These are phyloP conservation scores for Umbilicaria muhlenbergii DNA, from an alignment of 495 filamentous ascomycete species.

Conservation along the genomic window DNA sequence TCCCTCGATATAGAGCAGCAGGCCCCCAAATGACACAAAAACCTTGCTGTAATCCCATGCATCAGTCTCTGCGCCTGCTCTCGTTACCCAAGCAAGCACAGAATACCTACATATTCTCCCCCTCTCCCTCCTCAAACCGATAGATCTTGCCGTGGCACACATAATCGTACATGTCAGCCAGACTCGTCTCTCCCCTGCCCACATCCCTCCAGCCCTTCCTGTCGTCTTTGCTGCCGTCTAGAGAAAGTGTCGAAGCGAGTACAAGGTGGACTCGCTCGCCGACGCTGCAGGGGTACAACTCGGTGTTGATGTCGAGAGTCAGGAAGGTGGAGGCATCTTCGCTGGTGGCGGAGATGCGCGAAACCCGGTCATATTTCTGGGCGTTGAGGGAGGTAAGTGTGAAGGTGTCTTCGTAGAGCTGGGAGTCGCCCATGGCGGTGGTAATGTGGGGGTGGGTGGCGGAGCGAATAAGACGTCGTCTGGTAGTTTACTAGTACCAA, in stretches of 20 bases:
- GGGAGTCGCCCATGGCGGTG: conserved; percentile 51
- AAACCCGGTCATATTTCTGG: conserved; percentile 88
- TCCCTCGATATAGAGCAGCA: conserved; percentile 79
- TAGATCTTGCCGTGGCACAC: conserved; percentile 97
- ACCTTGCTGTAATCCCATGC: conserved; percentile 47
- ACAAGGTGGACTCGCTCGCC: conserved; percentile 65
- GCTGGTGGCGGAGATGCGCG: conserved; percentile 58
- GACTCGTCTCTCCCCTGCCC: conserved; percentile 51
- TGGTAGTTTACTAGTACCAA: too few species aligned
- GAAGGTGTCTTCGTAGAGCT: conserved; percentile 90
- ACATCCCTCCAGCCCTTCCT: conserved; percentile 72
- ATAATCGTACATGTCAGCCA: conserved; percentile 92
- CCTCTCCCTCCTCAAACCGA: conserved; percentile 80
- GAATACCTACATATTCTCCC: conserved; percentile 63
- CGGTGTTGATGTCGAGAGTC: conserved; percentile 83
- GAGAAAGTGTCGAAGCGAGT: conserved; percentile 65
- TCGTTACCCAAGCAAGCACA: neutral
- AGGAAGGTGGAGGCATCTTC: conserved; percentile 56
- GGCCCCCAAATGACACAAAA: conserved; percentile 81
- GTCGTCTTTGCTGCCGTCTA: conserved; percentile 66
- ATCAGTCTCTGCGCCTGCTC: conserved; percentile 1
- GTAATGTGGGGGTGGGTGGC: conserved; percentile 1
- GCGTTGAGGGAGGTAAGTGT: conserved; percentile 58
- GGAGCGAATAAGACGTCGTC: too few species aligned
- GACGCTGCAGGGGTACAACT: conserved; percentile 63